phyloP scores from a whole-genome alignment of 78 protist genomes.

The Tieghemostelium lacteum region DNA sequence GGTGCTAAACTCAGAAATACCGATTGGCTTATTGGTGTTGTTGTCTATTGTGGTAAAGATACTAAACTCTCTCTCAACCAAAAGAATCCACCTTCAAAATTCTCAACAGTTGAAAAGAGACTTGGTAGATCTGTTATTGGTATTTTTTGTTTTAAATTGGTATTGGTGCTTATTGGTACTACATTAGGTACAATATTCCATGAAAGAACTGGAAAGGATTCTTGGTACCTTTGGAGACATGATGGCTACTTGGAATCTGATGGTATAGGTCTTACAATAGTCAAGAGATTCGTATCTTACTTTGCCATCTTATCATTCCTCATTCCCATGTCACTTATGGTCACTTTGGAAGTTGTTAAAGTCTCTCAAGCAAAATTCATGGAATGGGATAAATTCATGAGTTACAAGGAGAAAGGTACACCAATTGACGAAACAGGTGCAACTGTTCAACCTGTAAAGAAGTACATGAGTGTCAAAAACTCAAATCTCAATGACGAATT shows the following conservation, averaged over 20 bases:
- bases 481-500: slow-evolving; percentile 77
- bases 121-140: slow-evolving; percentile 56
- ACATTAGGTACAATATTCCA: not conserved
- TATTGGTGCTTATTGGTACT: slow-evolving; percentile 16
- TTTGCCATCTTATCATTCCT: slow-evolving; percentile 33
- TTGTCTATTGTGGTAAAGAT: slow-evolving; percentile 74
- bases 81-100: slow-evolving; percentile 49
- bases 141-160: slow-evolving; percentile 1
- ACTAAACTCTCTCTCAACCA: slow-evolving; percentile 37
- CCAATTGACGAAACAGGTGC: not conserved
- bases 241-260: not conserved
- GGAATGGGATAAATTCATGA: slow-evolving; percentile 11
- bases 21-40: slow-evolving; percentile 48
- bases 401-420: slow-evolving; percentile 14
- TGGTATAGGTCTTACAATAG: not conserved
- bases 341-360: slow-evolving; percentile 68
- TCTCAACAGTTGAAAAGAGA: slow-evolving; percentile 33
- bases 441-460: not conserved
- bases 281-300: slow-evolving; percentile 58
- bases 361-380: slow-evolving; percentile 39
- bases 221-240: slow-evolving; percentile 48
- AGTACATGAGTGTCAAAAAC: slow-evolving; percentile 37
- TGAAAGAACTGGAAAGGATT: not conserved
- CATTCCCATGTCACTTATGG: slow-evolving; percentile 67
- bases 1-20: slow-evolving; percentile 56